Conservation (phyloP, 345 rosid species). For the Populus nigra region DNA sequence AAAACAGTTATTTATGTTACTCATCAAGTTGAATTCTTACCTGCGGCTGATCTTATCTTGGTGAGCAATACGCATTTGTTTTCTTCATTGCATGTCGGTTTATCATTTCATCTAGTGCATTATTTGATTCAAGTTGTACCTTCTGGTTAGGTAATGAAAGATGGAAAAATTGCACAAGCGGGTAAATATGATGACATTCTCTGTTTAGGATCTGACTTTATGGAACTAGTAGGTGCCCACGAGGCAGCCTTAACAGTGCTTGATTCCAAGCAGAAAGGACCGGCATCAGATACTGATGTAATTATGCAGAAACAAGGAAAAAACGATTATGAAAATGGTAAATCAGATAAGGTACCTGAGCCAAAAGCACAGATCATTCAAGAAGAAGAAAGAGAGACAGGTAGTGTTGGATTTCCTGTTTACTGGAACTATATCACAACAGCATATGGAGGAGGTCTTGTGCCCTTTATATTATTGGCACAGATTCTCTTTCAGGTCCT, state of each 20-base stretch:
- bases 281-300: conserved; percentile 28
- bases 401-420: conserved; percentile 56
- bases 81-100: not conserved
- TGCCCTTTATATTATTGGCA: conserved; percentile 62
- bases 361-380: conserved; percentile 59
- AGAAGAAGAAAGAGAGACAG: conserved; percentile 88
- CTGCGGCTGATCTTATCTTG: conserved; percentile 65
- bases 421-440: conserved; percentile 66
- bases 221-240: conserved; percentile 79
- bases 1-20: conserved; percentile 65
- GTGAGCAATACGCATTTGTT: conserved; percentile 32
- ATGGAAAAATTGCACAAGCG: conserved; percentile 70
- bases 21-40: conserved; percentile 61
- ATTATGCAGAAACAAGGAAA: conserved; percentile 29
- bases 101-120: not conserved
- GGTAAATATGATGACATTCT: conserved; percentile 70
- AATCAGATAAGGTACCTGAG: conserved; percentile 37
- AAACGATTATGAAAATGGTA: conserved; percentile 28
- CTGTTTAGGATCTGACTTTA: conserved; percentile 59
- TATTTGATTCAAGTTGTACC: not conserved
- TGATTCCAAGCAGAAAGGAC: conserved; percentile 40
- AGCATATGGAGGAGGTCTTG: conserved; percentile 71
- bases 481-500: conserved; percentile 60
- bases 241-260: conserved; percentile 55
- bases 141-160: conserved; percentile 65